These are phyloP conservation scores for Phylloporus sp. DNA, from an alignment of 768 basidiomycete genomes.

Conservation along the genomic window DNA sequence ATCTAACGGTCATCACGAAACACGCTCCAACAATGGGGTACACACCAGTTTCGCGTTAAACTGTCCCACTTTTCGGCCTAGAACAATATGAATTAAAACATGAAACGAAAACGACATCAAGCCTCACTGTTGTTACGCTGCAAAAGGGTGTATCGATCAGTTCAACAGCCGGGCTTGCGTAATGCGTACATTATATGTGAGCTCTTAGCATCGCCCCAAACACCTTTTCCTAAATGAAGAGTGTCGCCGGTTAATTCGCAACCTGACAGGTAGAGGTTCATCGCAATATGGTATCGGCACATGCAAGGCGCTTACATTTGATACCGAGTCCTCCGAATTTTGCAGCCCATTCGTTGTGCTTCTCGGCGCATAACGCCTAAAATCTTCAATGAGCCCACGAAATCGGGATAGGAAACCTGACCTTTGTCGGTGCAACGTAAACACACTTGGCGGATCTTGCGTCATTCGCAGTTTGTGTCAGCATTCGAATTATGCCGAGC, in stretches of 20 bases:
- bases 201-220: constrained; percentile 69
- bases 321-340: constrained; percentile 77
- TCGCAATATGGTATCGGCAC: not conserved
- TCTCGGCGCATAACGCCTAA: constrained; percentile 85
- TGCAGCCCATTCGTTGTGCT: constrained; percentile 72
- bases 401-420: constrained; percentile 19
- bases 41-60: constrained; percentile 85
- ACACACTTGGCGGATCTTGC: constrained; percentile 58
- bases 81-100: not conserved
- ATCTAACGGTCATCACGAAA: constrained; percentile 4
- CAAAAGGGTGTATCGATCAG: constrained; percentile 1
- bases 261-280: constrained; percentile 40
- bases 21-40: not conserved
- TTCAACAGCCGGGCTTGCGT: not conserved
- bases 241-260: constrained; percentile 94
- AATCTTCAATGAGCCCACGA: not conserved
- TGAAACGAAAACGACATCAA: not conserved
- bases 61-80: constrained; percentile 98
- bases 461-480: constrained; percentile 39
- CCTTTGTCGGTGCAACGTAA: constrained; percentile 94
- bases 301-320: constrained; percentile 49
- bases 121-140: constrained; percentile 73
- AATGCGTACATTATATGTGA: constrained; percentile 70
- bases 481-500: constrained; percentile 75
- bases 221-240: constrained; percentile 53